Conservation (phyloP, 2,329 filamentous ascomycete species). For the Nectriaceae sp. region DNA sequence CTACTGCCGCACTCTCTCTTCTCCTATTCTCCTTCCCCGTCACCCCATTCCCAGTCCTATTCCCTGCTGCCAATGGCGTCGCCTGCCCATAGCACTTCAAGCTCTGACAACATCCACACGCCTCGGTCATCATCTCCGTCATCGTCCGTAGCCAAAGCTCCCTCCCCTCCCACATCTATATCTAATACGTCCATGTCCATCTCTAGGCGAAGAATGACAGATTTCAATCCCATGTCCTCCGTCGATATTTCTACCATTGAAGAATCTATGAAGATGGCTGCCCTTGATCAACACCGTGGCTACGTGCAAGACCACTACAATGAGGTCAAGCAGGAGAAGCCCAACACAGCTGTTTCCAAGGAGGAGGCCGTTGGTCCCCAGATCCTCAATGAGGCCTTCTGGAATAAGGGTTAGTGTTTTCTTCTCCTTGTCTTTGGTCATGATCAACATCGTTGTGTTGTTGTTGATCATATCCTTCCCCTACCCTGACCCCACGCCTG, state of each 20-base stretch:
- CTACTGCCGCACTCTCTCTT: slow-evolving; percentile 25
- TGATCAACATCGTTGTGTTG: slow-evolving; percentile 10
- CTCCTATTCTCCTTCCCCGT: slow-evolving; percentile 26
- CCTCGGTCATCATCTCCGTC: slow-evolving; percentile 56
- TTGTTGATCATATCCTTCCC: slow-evolving; percentile 10
- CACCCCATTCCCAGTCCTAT: slow-evolving; percentile 25
- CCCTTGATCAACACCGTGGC: slow-evolving; percentile 61
- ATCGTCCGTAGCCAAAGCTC: slow-evolving; percentile 39
- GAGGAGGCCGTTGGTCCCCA: slow-evolving; percentile 60
- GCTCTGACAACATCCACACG: slow-evolving; percentile 55
- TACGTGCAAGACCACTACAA: slow-evolving; percentile 59
- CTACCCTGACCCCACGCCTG: slow-evolving; percentile 4
- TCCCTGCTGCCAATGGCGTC: slow-evolving; percentile 32
- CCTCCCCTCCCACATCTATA: slow-evolving; percentile 44
- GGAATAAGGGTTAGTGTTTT: slow-evolving; percentile 62
- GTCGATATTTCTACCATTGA: slow-evolving; percentile 60
- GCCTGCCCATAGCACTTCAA: slow-evolving; percentile 47
- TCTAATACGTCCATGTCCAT: slow-evolving; percentile 52
- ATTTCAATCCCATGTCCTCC: slow-evolving; percentile 57
- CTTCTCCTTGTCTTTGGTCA: slow-evolving; percentile 7
- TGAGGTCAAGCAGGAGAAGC: slow-evolving; percentile 55
- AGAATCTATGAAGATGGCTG: slow-evolving; percentile 60
- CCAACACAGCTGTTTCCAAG: slow-evolving; percentile 56
- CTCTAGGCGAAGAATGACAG: slow-evolving; percentile 51
- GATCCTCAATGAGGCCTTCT: slow-evolving; percentile 61